A percentile compares a stretch with the other conserved stretches of the same genome.
Evolutionary conservation across 805 yeast species (phyloP).

Genomic region (Torulaspora quercuum): DNA sequence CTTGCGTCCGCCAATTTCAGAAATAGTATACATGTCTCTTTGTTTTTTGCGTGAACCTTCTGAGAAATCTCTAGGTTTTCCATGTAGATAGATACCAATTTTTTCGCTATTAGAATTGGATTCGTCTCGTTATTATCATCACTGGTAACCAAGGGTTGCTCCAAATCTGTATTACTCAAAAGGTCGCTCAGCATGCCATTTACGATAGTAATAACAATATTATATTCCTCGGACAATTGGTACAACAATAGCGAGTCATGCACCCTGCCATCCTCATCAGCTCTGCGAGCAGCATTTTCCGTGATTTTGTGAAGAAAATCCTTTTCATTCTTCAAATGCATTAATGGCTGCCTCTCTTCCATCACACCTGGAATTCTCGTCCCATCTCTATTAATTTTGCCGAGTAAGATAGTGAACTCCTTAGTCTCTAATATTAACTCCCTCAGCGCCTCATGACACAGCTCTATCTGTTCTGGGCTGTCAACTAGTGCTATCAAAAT

Average conservation of each 20-base stretch:
- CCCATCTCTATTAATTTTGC: conserved; percentile 78
- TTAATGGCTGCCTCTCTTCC: conserved; percentile 67
- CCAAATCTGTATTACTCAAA: conserved; percentile 65
- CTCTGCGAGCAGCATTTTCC: conserved; percentile 78
- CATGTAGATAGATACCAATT: conserved; percentile 38
- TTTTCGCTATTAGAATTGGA: conserved; percentile 40
- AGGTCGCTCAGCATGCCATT: conserved; percentile 77
- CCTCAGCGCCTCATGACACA: conserved; percentile 74
- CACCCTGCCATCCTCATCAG: conserved; percentile 87
- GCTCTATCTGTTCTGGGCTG: conserved; percentile 45
- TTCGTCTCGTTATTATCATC: conserved; percentile 45
- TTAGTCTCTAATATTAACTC: conserved; percentile 83
- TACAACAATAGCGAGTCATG: conserved; percentile 82
- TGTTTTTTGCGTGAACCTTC: conserved; percentile 51
- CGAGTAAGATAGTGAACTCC: conserved; percentile 75
- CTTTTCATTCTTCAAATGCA: conserved; percentile 54
- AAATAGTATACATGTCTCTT: conserved; percentile 62
- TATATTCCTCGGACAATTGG: conserved; percentile 84
- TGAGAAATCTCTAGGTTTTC: conserved; percentile 58
- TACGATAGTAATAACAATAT: conserved; percentile 70
- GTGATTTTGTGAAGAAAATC: conserved; percentile 68
- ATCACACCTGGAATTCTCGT: conserved; percentile 76
- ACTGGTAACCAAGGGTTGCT: conserved; percentile 45
- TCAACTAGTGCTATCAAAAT: conserved; percentile 59
- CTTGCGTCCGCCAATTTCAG: conserved; percentile 68